Base-by-base conservation (phyloP, 768 basidiomycete species). In the Dioszegia crocea region DNA sequence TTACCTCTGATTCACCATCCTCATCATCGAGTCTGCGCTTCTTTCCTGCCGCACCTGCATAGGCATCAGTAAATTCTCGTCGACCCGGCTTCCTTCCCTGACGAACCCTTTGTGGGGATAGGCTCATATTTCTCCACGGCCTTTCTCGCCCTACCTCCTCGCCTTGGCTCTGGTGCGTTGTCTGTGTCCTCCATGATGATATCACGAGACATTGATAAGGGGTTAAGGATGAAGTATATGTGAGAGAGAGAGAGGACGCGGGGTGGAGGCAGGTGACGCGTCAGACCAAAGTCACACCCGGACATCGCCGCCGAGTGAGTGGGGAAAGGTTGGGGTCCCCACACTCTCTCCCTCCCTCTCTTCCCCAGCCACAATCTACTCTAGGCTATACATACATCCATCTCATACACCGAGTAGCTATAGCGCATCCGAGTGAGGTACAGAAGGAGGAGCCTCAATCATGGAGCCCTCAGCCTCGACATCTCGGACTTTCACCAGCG, bases 71-170 rank as follows among this genome's bases (percentile, higher is more conserved):
- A 65, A 47, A 30, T 27, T 21, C 24, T 24, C 19, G 17, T 16
- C 45, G 21, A 26, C 2, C 19, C 29, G 12, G 12, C 23, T 24
- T 4, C 19, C 45, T 24, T 26, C 33, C 53, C 40, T 36, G 1
- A 48, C 68, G 44, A 40, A 65, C 71, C 57, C 9, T 41, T 48
- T 27, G 29, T 51, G 4, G 26, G n/a, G 41, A 38, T 38, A 16
- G 59, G 58, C 23, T 64, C 63, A 41, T 66, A 73, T 30, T 57
- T 58, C 50, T 73, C 59, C 5, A 71, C 65, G 29, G 62, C 56
- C 56, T 71, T 73, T 24, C 69, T 51, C 12, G 41, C 61, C 46
- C 71, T 57, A 23, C 58, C 58, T 3, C 66, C 65, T 62, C 69
- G 58, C 46, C 71, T 56, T 6, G 70, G 70, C 51, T 66, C 63